Evolutionary conservation across 2,329 filamentous ascomycete genomes (phyloP).

Genomic region (Neopestalotiopsis rosae): DNA sequence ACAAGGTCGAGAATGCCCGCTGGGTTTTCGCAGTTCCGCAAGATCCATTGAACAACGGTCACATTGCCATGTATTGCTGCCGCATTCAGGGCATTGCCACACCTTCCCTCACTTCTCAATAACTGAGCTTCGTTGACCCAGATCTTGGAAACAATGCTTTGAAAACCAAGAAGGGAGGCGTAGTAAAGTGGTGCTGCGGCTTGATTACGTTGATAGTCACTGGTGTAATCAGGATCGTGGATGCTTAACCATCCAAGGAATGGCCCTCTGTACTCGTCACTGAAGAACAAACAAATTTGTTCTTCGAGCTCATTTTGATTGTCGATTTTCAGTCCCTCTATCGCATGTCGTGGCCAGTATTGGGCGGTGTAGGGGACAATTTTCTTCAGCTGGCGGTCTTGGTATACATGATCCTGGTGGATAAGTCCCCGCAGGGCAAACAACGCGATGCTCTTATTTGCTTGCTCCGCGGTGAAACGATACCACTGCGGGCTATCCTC

Average conservation of each 20-base stretch:
- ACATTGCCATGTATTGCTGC: not conserved
- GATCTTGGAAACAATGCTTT: not conserved
- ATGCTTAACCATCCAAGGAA: not conserved
- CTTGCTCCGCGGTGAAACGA: not conserved
- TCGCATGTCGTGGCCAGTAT: slow-evolving; percentile 7
- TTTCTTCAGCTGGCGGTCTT: not conserved
- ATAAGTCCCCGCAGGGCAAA: too few species aligned
- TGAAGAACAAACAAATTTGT: not conserved
- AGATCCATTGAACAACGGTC: not conserved
- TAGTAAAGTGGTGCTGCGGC: not conserved
- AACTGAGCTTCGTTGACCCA: too few species aligned
- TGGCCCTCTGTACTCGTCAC: not conserved
- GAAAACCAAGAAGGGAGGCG: not conserved
- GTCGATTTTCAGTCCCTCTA: not conserved
- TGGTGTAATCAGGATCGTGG: not conserved
- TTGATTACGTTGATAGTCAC: not conserved
- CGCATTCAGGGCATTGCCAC: slow-evolving; percentile 6
- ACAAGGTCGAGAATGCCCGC: not conserved
- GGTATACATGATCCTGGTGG: too few species aligned
- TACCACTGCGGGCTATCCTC: not conserved
- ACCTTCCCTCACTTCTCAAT: not conserved
- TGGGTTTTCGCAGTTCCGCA: not conserved
- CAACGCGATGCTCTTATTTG: not conserved
- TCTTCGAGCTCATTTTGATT: not conserved
- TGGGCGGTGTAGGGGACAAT: not conserved